phyloP scores from a whole-genome alignment of 2,329 filamentous ascomycete species.

The Aspergillus amoenus region DNA sequence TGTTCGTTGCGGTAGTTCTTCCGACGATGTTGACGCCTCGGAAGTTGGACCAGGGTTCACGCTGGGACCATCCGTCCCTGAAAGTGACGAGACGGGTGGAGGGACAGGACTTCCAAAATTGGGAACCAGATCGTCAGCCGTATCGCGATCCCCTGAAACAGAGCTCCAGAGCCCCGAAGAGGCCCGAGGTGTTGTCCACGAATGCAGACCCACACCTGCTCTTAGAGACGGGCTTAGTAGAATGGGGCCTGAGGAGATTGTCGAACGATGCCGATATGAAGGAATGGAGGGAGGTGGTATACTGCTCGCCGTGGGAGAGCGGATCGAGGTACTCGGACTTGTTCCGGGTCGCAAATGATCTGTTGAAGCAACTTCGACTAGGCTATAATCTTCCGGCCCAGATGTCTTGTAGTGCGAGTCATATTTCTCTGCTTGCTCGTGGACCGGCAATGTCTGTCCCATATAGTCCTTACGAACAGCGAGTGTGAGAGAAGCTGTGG shows the following conservation, averaged over 20 bases:
- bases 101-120: slow-evolving; percentile 34
- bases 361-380: slow-evolving; percentile 60
- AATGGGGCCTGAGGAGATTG: slow-evolving; percentile 27
- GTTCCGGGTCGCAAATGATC: slow-evolving; percentile 58
- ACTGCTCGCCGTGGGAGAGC: slow-evolving; percentile 22
- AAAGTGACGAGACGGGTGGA: slow-evolving; percentile 10
- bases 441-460: slow-evolving; percentile 11
- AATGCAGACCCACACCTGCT: slow-evolving; percentile 15
- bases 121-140: slow-evolving; percentile 35
- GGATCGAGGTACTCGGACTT: slow-evolving; percentile 30
- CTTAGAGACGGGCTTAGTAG: slow-evolving; percentile 23
- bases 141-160: slow-evolving; percentile 20
- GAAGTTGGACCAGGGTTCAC: neutral
- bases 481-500: slow-evolving; percentile 88
- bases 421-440: slow-evolving; percentile 9
- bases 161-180: slow-evolving; percentile 40
- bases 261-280: slow-evolving; percentile 34
- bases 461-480: slow-evolving; percentile 61
- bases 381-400: slow-evolving; percentile 56
- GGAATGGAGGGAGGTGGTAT: slow-evolving; percentile 25
- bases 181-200: slow-evolving; percentile 26
- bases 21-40: slow-evolving; percentile 14
- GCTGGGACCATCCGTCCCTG: neutral
- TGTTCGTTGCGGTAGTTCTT: slow-evolving; percentile 29
- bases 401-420: slow-evolving; percentile 13